A percentile compares a stretch with the other conserved stretches of the same genome.
Evolutionary conservation across 345 rosid species (phyloP).

Genomic region (Psidium friedrichsthalianum): DNA sequence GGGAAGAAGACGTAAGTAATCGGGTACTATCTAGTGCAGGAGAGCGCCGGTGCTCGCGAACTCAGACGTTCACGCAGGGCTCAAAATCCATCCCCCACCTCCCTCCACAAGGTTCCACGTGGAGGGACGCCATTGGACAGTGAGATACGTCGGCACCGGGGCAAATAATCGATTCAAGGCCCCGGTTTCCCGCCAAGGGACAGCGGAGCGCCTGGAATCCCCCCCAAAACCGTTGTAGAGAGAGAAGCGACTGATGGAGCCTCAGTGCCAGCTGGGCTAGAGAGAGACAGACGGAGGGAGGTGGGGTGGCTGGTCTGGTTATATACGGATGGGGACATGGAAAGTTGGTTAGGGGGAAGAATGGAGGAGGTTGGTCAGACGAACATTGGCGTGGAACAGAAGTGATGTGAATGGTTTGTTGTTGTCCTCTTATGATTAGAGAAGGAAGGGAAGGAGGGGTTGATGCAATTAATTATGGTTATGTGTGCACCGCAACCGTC

Average conservation of each 20-base stretch:
- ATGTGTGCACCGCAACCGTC: neutral
- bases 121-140: neutral
- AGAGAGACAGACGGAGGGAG: neutral
- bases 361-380: neutral
- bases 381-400: constrained; percentile 1
- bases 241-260: neutral
- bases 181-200: neutral
- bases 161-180: neutral
- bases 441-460: neutral
- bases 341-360: neutral
- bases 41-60: neutral
- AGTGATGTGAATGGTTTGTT: neutral
- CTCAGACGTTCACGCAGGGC: neutral
- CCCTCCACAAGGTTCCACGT: neutral
- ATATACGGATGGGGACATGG: neutral
- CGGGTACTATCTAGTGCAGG: neutral
- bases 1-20: neutral
- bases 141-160: neutral
- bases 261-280: neutral
- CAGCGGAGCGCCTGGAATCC: neutral
- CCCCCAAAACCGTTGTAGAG: neutral
- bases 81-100: neutral
- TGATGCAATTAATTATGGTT: neutral
- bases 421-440: neutral
- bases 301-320: neutral